Percentiles rank a stretch among this genome's conserved stretches.
Conservation (phyloP, 371 early-diverging fungal species). For the Apophysomyces ossiformis region DNA sequence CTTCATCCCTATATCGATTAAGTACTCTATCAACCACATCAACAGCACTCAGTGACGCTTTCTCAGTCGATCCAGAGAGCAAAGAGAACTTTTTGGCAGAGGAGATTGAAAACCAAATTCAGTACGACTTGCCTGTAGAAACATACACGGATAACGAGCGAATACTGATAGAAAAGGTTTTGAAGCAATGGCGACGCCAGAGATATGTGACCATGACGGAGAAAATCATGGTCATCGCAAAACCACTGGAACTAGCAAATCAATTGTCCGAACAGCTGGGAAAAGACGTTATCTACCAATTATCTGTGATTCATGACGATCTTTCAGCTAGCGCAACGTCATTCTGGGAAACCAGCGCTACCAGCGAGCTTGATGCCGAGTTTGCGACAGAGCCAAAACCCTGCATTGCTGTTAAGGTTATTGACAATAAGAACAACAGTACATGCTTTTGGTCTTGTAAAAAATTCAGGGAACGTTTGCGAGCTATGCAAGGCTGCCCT, state of each 20-base stretch:
- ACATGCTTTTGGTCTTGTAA: conserved; percentile 75
- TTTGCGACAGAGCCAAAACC: conserved; percentile 43
- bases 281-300: conserved; percentile 79
- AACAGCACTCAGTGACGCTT: conserved; percentile 12
- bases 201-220: conserved; percentile 72
- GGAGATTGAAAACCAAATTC: conserved; percentile 35
- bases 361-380: conserved; percentile 40
- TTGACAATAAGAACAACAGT: conserved; percentile 68
- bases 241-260: conserved; percentile 82
- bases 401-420: conserved; percentile 67
- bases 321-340: conserved; percentile 52
- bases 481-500: conserved; percentile 75
- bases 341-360: conserved; percentile 59
- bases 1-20: conserved; percentile 13
- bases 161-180: conserved; percentile 33
- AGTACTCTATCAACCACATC: conserved; percentile 9
- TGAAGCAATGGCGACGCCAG: conserved; percentile 62
- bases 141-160: conserved; percentile 22
- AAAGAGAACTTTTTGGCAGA: conserved; percentile 38
- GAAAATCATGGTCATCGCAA: conserved; percentile 64
- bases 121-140: conserved; percentile 18
- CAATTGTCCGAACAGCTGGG: conserved; percentile 78
- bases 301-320: conserved; percentile 66
- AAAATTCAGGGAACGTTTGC: conserved; percentile 63
- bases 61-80: conserved; percentile 29